A percentile compares a stretch with the other conserved stretches of the same genome.
These are phyloP conservation scores for Globisporangium acanthophoron DNA, from an alignment of 352 stramenopile species.

Conservation along the genomic window DNA sequence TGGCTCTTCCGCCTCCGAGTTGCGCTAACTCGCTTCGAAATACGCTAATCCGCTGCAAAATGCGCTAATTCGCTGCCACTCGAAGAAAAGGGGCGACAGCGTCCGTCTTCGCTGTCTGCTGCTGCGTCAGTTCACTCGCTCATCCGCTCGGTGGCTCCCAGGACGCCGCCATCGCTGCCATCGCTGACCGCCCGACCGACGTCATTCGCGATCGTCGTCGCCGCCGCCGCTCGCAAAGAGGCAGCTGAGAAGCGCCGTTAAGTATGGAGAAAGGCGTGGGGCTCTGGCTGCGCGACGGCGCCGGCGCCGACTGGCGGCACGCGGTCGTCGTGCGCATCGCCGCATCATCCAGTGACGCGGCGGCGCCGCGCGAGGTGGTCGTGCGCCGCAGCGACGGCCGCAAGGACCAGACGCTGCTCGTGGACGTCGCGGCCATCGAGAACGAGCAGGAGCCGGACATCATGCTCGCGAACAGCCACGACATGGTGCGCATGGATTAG, in stretches of 20 bases:
- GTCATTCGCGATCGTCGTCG: not conserved
- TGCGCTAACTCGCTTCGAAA: not conserved
- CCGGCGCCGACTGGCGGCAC: constrained; percentile 64
- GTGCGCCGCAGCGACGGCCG: constrained; percentile 45
- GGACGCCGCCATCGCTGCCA: not conserved
- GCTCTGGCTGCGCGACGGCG: constrained; percentile 66
- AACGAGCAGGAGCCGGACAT: constrained; percentile 50
- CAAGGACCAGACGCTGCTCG: constrained; percentile 35
- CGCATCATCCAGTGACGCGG: constrained; percentile 6
- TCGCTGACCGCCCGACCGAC: too few relatives aligned
- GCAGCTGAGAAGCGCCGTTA: not conserved
- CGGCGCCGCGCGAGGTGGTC: constrained; percentile 30
- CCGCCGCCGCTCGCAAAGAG: not conserved
- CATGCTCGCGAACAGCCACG: constrained; percentile 76
- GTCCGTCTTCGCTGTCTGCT: not conserved
- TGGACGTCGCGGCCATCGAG: constrained; percentile 65
- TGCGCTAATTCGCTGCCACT: not conserved
- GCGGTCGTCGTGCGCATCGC: constrained; percentile 49
- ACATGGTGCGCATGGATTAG: constrained; percentile 44
- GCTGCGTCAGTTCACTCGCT: constrained; percentile 6
- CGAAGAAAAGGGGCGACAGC: not conserved
- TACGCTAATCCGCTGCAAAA: not conserved
- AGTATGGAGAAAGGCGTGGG: constrained; percentile 79
- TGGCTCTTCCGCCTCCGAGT: not conserved
- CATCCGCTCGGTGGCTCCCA: not conserved